phyloP scores from a whole-genome alignment of 2,329 filamentous ascomycete genomes.

The Stagonosporopsis vannaccii region DNA sequence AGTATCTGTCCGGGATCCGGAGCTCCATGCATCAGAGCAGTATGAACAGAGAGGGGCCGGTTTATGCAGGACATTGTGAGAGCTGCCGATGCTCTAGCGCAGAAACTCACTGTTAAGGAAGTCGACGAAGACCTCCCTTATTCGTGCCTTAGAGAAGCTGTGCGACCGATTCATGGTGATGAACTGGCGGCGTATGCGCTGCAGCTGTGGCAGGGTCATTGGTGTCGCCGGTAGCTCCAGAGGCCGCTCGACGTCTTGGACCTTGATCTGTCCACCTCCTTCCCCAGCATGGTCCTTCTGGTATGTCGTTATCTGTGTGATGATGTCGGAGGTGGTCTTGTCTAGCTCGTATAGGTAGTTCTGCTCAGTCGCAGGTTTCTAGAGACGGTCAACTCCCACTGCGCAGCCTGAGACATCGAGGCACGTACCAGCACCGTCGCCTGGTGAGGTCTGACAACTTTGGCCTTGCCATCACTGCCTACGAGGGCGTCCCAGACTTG shows the following conservation, averaged over 20 bases:
- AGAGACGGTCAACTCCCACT: constrained; percentile 6
- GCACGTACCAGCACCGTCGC: constrained; percentile 69
- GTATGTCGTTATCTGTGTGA: constrained; percentile 73
- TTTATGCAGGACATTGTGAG: neutral
- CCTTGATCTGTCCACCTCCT: constrained; percentile 64
- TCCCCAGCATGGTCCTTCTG: constrained; percentile 70
- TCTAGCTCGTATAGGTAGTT: constrained; percentile 85
- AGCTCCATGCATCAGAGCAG: constrained; percentile 1
- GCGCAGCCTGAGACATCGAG: neutral
- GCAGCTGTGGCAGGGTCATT: constrained; percentile 76
- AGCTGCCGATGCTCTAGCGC: constrained; percentile 27
- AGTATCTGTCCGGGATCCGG: constrained; percentile 5
- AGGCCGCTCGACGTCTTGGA: constrained; percentile 62
- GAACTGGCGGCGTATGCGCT: constrained; percentile 79
- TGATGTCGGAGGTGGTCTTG: constrained; percentile 77
- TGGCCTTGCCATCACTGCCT: constrained; percentile 67
- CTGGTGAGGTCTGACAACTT: constrained; percentile 74
- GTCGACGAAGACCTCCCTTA: constrained; percentile 50
- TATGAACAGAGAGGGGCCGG: neutral
- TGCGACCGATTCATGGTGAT: constrained; percentile 77
- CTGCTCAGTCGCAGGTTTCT: constrained; percentile 66
- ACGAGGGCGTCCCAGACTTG: constrained; percentile 77
- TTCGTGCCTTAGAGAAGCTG: constrained; percentile 50
- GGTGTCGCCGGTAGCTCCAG: constrained; percentile 72
- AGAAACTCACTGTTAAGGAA: constrained; percentile 49